Evolutionary conservation across 345 rosid genomes (phyloP).

Genomic region (Draba incana): DNA sequence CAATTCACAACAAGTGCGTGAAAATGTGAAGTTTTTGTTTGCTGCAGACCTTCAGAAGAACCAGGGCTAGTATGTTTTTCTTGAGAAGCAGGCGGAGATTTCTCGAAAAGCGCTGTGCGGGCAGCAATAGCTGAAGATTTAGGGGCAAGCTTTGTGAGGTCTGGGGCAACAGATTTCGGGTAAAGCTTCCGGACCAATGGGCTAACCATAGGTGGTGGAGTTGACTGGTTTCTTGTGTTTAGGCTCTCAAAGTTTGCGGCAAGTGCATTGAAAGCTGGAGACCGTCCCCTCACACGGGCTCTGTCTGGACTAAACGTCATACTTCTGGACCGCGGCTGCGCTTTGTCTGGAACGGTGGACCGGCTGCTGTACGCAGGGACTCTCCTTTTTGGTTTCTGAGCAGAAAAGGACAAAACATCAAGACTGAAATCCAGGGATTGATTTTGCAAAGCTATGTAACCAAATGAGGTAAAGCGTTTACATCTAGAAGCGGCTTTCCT

Average conservation of each 20-base stretch:
- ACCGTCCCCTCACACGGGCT: slow-evolving; percentile 96
- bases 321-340: slow-evolving; percentile 93
- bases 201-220: slow-evolving; percentile 87
- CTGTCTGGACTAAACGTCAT: slow-evolving; percentile 96
- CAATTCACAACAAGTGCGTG: no score
- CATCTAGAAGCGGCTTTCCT: slow-evolving; percentile 66
- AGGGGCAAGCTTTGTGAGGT: slow-evolving; percentile 58
- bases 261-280: slow-evolving; percentile 96
- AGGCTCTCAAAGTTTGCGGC: slow-evolving; percentile 94
- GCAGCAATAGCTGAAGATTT: slow-evolving; percentile 75
- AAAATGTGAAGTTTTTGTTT: neutral
- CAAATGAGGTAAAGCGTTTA: slow-evolving; percentile 43
- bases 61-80: slow-evolving; percentile 64
- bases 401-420: slow-evolving; percentile 19
- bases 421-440: slow-evolving; percentile 18
- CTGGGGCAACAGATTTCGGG: slow-evolving; percentile 91
- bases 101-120: slow-evolving; percentile 68
- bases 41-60: slow-evolving; percentile 64
- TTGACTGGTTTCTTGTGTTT: slow-evolving; percentile 82
- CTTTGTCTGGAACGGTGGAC: slow-evolving; percentile 81
- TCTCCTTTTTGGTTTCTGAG: slow-evolving; percentile 94
- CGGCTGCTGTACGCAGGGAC: slow-evolving; percentile 79
- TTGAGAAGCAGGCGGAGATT: slow-evolving; percentile 59
- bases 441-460: neutral
- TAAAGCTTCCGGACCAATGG: slow-evolving; percentile 78